Evolutionary conservation across 768 basidiomycete genomes (phyloP).

Genomic region (Collybia nuda): DNA sequence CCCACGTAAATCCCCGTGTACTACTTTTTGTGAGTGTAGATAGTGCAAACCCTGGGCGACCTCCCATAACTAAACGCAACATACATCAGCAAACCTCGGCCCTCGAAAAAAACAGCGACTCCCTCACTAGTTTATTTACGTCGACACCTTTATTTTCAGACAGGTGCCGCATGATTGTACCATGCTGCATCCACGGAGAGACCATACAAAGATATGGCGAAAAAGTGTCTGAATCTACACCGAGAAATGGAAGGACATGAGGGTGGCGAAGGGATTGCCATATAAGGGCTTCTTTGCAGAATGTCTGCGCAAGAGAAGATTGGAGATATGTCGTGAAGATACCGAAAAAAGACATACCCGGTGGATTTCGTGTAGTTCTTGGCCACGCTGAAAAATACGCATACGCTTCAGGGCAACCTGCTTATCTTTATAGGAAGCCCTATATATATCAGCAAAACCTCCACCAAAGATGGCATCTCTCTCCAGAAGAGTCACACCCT

Average conservation of each 20-base stretch:
- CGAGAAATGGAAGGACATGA: constrained; percentile 24
- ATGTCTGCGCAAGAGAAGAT: constrained; percentile 10
- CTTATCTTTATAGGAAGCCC: constrained; percentile 16
- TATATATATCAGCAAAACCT: constrained; percentile 27
- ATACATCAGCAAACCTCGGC: background rate
- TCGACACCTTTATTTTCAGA: constrained; percentile 15
- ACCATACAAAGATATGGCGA: constrained; percentile 23
- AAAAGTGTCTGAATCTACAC: constrained; percentile 21
- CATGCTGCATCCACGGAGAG: constrained; percentile 22
- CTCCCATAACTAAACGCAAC: constrained; percentile 8
- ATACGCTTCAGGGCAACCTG: constrained; percentile 26
- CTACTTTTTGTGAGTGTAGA: constrained; percentile 14
- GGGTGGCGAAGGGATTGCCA: constrained; percentile 26
- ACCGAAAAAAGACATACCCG: constrained; percentile 5
- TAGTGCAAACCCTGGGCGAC: constrained; percentile 16
- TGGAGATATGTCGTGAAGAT: no score
- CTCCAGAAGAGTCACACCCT: constrained; percentile 17
- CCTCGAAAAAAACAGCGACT: background rate
- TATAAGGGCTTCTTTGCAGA: constrained; percentile 23
- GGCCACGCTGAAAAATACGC: constrained; percentile 19
- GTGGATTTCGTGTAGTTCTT: constrained; percentile 14
- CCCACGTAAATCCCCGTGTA: constrained; percentile 21
- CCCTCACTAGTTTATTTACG: constrained; percentile 15
- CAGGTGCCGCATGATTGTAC: constrained; percentile 18
- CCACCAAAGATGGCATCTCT: constrained; percentile 23